Base-by-base conservation (phyloP, 352 stramenopile species). In the Pythium sp. region DNA sequence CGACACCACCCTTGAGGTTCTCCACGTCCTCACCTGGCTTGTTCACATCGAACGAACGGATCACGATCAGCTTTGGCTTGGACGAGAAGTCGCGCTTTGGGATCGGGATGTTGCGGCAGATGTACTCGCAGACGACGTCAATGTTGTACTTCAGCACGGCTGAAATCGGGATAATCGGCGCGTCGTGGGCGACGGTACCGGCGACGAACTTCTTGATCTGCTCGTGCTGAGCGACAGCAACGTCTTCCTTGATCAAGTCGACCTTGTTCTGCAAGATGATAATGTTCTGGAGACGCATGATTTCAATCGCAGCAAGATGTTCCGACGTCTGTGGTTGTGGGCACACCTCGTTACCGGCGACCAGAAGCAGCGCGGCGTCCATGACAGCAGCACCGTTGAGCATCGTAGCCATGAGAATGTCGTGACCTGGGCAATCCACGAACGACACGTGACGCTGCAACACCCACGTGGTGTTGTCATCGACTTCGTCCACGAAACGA, bases 401-500 rank as follows among this genome's bases (percentile, higher is more conserved):
- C 98, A 99, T 99, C 75, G 98, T 99, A 51, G 98, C 98, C 98
- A 99, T 99, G 69, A 99, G 92, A 91, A 99, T 99, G 81, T 99
- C 98, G 89, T 99, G 98, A 65, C 98, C 98, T 18, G 98, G 98
- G 88, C 98, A 99, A 81, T 99, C 98, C 6, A 99, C 98, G 75
- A 99, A 99, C 58, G 93, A 99, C 36, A 99, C 94, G 79, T 99
- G 98, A 68, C 98, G 93, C 79, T 97, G 89, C 28, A 98, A 73
- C 64, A 95, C 85, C 92, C 91, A 98, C 60, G 86, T 87, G 47
- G 89, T 97, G 63, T 92, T 95, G 70, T 94, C 90, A 61, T 98
- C 93, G 46, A 78, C 74, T 65, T 94, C 86, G 68, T 96, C 90
- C 34, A 82, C 79, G 65, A 96, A 97, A 56, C 86, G 84, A 67